Evolutionary conservation across 1,139 yeast species (phyloP).

Genomic region (Yamadazyma sp.): DNA sequence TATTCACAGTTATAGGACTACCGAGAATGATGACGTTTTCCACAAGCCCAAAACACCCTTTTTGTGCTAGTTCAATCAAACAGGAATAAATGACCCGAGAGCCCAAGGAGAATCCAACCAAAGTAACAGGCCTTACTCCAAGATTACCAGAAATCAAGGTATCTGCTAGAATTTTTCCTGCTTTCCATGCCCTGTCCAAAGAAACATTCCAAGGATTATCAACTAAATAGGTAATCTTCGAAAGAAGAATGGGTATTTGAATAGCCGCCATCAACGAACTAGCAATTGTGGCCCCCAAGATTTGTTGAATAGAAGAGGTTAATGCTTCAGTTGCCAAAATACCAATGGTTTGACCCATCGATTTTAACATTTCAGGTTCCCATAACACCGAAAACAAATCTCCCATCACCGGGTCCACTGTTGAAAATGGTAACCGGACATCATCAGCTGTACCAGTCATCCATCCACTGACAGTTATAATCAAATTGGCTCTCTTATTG

Average conservation of each 20-base stretch:
- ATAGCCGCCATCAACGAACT: constrained; percentile 96
- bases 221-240: constrained; percentile 82
- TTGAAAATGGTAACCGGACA: constrained; percentile 92
- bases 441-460: constrained; percentile 95
- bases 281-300: constrained; percentile 86
- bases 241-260: constrained; percentile 87
- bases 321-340: constrained; percentile 93
- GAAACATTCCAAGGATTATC: constrained; percentile 99
- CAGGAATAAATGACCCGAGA: constrained; percentile 93
- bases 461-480: constrained; percentile 97
- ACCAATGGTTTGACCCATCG: constrained; percentile 94
- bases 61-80: constrained; percentile 77
- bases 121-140: constrained; percentile 89
- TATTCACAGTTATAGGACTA: constrained; percentile 78
- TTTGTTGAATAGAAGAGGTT: constrained; percentile 91
- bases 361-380: constrained; percentile 98
- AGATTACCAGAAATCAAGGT: constrained; percentile 81
- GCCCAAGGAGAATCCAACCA: constrained; percentile 93
- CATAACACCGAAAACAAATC: constrained; percentile 87
- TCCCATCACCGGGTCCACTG: constrained; percentile 97
- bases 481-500: constrained; percentile 81
- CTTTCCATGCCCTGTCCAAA: constrained; percentile 94
- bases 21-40: constrained; percentile 91
- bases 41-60: constrained; percentile 84
- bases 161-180: constrained; percentile 90